These are phyloP conservation scores for Centella asiatica DNA, from an alignment of 129 eudicot species.

Conservation along the genomic window DNA sequence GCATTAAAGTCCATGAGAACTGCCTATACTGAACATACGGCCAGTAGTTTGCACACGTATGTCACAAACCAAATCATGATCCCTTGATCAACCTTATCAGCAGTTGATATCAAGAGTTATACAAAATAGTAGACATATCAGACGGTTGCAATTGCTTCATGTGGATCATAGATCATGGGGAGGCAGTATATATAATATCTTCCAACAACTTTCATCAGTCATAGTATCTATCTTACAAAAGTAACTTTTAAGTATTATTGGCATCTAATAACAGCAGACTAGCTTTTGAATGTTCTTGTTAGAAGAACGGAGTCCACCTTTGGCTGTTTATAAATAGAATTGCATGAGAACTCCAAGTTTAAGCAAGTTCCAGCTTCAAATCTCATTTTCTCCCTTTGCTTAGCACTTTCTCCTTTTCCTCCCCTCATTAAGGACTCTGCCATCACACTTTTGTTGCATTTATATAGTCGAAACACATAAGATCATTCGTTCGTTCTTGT, in stretches of 20 bases:
- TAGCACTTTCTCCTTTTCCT: conserved; percentile 11
- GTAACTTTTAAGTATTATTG: conserved; percentile 43
- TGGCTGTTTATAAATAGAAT: conserved; percentile 46
- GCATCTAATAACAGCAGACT: conserved; percentile 46
- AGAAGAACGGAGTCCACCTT: conserved; percentile 22
- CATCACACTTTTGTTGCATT: not conserved
- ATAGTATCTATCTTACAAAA: conserved; percentile 32
- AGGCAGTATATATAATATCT: conserved; percentile 18
- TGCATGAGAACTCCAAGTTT: conserved; percentile 23
- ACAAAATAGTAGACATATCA: not conserved
- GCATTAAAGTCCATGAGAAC: conserved; percentile 18
- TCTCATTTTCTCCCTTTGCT: conserved; percentile 13
- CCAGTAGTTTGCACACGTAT: conserved; percentile 24
- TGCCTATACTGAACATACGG: conserved; percentile 28
- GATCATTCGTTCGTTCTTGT: not conserved
- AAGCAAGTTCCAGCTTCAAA: conserved; percentile 25
- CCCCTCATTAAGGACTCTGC: not conserved
- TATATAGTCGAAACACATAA: not conserved
- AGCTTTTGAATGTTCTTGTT: conserved; percentile 43
- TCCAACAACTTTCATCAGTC: conserved; percentile 25
- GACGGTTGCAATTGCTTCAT: conserved; percentile 11
- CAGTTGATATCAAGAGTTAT: not conserved
- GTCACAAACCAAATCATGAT: conserved; percentile 9
- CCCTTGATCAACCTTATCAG: conserved; percentile 15
- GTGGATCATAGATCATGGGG: conserved; percentile 10